Evolutionary conservation across 495 filamentous ascomycete genomes (phyloP).

Genomic region (Astrothelium subdiscretum): DNA sequence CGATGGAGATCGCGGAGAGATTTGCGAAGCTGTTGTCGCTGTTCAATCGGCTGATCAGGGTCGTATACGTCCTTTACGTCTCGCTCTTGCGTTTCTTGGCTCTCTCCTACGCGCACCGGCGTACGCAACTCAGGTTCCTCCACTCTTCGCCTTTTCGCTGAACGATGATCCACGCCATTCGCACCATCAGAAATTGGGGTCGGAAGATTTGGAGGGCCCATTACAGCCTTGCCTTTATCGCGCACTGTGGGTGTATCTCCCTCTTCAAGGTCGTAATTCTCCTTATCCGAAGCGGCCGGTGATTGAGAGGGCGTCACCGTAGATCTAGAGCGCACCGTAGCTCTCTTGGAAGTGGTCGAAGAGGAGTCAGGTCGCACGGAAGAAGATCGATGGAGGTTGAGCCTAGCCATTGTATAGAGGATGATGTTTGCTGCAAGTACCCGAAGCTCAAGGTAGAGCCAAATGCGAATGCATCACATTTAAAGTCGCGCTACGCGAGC

Average conservation of each 20-base stretch:
- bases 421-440: background rate
- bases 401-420: conserved; percentile 1
- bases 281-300: conserved; percentile 14
- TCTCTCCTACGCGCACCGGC: conserved; percentile 37
- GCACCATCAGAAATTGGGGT: conserved; percentile 13
- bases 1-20: conserved; percentile 2
- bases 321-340: background rate
- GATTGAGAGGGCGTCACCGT: background rate
- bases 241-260: background rate
- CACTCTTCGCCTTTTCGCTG: conserved; percentile 15
- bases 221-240: conserved; percentile 12
- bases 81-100: conserved; percentile 40
- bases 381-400: conserved; percentile 1
- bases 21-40: conserved; percentile 54
- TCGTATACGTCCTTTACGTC: conserved; percentile 61
- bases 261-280: conserved; percentile 12
- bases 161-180: conserved; percentile 2
- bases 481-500: background rate
- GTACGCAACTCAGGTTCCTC: background rate
- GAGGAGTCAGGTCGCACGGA: background rate
- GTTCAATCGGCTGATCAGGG: conserved; percentile 74
- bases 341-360: background rate
- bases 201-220: conserved; percentile 8
- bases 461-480: background rate
- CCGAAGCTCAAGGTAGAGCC: background rate